A percentile compares a stretch with the other conserved stretches of the same genome.
phyloP scores from a whole-genome alignment of 768 basidiomycete genomes.

The Butyriboletus loyo region DNA sequence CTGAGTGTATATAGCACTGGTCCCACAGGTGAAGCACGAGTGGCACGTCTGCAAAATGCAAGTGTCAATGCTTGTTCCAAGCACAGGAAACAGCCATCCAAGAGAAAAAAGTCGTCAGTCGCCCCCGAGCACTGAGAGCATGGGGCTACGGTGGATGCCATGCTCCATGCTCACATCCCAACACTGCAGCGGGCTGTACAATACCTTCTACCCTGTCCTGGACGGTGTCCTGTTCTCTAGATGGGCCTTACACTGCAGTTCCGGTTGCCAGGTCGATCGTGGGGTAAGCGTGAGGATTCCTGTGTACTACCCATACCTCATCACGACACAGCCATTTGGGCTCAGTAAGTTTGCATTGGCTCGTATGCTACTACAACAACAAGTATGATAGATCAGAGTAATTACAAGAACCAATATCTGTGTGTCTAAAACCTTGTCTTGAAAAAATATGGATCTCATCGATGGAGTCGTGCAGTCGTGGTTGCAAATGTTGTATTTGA shows the following conservation, averaged over 20 bases:
- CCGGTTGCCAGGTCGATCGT: constrained; percentile 46
- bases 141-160: not conserved
- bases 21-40: constrained; percentile 30
- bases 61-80: constrained; percentile 48
- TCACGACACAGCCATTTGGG: too few species aligned
- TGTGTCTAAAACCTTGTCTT: too few species aligned
- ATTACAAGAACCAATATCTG: too few species aligned
- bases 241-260: constrained; percentile 49
- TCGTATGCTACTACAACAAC: too few species aligned
- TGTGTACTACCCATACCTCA: not conserved
- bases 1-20: constrained; percentile 53
- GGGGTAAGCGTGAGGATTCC: constrained; percentile 39
- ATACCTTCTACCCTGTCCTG: constrained; percentile 50
- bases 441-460: too few species aligned
- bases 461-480: too few species aligned
- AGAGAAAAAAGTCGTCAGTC: constrained; percentile 40
- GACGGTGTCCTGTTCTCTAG: constrained; percentile 52
- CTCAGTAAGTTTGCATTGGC: too few species aligned
- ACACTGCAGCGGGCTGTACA: constrained; percentile 43
- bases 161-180: constrained; percentile 3
- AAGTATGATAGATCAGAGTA: too few species aligned
- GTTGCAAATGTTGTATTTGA: too few species aligned
- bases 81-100: constrained; percentile 50
- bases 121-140: not conserved
- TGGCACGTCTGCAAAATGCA: constrained; percentile 49